Base-by-base conservation (phyloP, 176 grass and related monocot genomes). In the Puccinellia tenuiflora region DNA sequence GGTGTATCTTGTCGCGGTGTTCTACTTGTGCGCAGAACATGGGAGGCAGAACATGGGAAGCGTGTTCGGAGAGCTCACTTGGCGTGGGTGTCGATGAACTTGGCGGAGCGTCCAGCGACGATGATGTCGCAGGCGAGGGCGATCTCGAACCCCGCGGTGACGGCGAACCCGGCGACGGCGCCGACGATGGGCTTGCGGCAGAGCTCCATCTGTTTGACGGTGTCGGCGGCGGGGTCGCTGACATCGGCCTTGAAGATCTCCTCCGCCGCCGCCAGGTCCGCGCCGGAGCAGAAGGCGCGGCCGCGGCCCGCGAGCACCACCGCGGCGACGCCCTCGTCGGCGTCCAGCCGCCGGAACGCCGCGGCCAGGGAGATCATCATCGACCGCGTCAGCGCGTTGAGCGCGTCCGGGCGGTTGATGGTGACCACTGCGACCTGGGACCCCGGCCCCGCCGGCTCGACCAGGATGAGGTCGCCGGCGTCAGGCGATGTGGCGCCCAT, bases 241-340 rank as follows among this genome's bases (percentile, higher is more conserved):
- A 98, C 96, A 68, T 98, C 90, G 20, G 87, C 92, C 88, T 98
- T 98, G 92, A 98, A 98, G 75, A 98, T 92, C 78, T 90, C 84
- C 85, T 88, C 92, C 22, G 92, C 96, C 21, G 92, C 90, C 20
- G 85, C 86, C 39, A 98, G 87, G 75, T 98, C 96, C 20, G 95
- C 92, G 65, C 96, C 96, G 53, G 96, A 90, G 88, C 96, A 98
- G 90, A 98, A 98, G 6, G 92, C 79, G 16, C 96, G 88, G 35
- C 85, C 84, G n/a, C 90, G 87, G 5, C 90, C 92, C 9, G 85
- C 79, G 57, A 98, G 87, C 31, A 98, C 89, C 33, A 98, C 83
- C 2, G 74, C 96, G 7, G 86, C 83, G 42, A 98, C 92, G 25
- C 59, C n/a, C n/a, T 82, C 86, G 61, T 91, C 92, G 45, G 82